Evolutionary conservation across 176 grass and related monocot species (phyloP).

Genomic region (Melocanna baccifera): DNA sequence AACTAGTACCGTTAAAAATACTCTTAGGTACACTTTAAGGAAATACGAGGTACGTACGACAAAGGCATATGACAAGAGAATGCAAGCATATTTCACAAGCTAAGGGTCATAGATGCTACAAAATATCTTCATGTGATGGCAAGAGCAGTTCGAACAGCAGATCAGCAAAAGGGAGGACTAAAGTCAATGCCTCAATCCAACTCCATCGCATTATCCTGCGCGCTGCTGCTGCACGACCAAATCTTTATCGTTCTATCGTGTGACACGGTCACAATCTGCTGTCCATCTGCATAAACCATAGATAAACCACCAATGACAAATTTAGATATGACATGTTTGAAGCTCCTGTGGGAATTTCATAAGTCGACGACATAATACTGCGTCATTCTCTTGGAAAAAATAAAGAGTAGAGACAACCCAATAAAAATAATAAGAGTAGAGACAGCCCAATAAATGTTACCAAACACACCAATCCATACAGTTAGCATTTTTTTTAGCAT

Average conservation of each 20-base stretch:
- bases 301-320: not conserved
- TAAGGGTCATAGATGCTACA: conserved; percentile 19
- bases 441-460: not conserved
- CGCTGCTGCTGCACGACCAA: conserved; percentile 62
- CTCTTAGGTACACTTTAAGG: not conserved
- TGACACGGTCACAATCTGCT: conserved; percentile 83
- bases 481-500: not conserved
- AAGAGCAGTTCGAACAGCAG: not conserved
- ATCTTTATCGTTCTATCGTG: conserved; percentile 97
- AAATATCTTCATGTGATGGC: conserved; percentile 11
- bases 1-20: too few relatives aligned
- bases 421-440: not conserved
- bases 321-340: not conserved
- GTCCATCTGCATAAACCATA: conserved; percentile 70
- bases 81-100: conserved; percentile 17
- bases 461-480: not conserved
- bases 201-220: conserved; percentile 71
- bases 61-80: not conserved
- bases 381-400: not conserved
- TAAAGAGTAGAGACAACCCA: not conserved
- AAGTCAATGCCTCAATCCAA: conserved; percentile 49
- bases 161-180: not conserved
- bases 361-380: not conserved
- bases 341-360: not conserved
- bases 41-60: not conserved